A percentile compares a stretch with the other conserved stretches of the same genome.
Evolutionary conservation across 2,329 filamentous ascomycete species (phyloP).

Genomic region (Fusarium nanum): DNA sequence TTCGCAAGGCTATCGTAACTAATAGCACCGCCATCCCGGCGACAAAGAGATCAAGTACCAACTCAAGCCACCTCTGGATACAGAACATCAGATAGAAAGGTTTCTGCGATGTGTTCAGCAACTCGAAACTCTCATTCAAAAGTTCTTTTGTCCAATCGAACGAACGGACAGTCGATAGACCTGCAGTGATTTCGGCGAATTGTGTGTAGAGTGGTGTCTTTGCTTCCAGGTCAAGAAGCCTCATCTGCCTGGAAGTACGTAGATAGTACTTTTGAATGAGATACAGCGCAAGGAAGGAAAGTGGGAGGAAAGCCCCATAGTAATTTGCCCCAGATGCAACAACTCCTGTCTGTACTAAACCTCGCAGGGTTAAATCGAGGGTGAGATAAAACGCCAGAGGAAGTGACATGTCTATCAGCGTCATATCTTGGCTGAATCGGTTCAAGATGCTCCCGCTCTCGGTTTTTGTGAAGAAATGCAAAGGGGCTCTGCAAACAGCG

Average conservation of each 20-base stretch:
- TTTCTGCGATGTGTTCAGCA: slow-evolving; percentile 58
- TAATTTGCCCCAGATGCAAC: slow-evolving; percentile 43
- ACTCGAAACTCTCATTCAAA: slow-evolving; percentile 49
- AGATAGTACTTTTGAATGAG: slow-evolving; percentile 63
- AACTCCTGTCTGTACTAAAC: slow-evolving; percentile 39
- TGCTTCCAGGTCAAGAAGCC: slow-evolving; percentile 63
- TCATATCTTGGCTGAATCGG: slow-evolving; percentile 58
- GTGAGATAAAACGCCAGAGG: slow-evolving; percentile 50
- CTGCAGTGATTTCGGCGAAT: slow-evolving; percentile 61
- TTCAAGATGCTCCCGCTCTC: slow-evolving; percentile 57
- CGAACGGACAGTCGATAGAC: slow-evolving; percentile 61
- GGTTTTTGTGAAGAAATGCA: slow-evolving; percentile 56
- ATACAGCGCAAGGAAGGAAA: slow-evolving; percentile 56
- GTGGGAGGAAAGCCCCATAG: slow-evolving; percentile 56
- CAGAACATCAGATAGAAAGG: slow-evolving; percentile 63
- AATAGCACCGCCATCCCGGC: slow-evolving; percentile 59
- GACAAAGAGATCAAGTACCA: slow-evolving; percentile 62
- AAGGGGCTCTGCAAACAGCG: slow-evolving; percentile 50
- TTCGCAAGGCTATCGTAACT: slow-evolving; percentile 56
- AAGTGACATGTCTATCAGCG: slow-evolving; percentile 55
- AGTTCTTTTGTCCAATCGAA: slow-evolving; percentile 59
- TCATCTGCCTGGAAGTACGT: slow-evolving; percentile 63
- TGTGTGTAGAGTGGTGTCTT: slow-evolving; percentile 63
- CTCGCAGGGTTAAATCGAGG: slow-evolving; percentile 46
- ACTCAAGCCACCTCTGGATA: slow-evolving; percentile 61